Evolutionary conservation across 257 asterid species (phyloP).

Genomic region (Solanum medicagineum): DNA sequence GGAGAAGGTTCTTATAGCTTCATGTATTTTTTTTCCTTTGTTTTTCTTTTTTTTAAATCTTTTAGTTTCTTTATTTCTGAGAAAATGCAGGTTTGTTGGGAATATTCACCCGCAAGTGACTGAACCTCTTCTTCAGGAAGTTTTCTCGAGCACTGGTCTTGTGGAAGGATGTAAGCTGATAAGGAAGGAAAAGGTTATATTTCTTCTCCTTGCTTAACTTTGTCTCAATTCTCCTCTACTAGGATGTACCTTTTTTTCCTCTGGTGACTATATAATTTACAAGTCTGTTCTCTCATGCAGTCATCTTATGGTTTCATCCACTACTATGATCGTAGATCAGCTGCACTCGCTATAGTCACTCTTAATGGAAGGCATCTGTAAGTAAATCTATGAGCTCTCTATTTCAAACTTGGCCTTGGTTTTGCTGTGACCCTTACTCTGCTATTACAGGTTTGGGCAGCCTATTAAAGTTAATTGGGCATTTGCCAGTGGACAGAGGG

Average conservation of each 20-base stretch:
- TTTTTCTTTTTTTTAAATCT: slow-evolving; percentile 10
- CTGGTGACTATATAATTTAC: not conserved
- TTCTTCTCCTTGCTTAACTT: not conserved
- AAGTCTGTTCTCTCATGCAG: slow-evolving; percentile 13
- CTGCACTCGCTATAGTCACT: slow-evolving; percentile 34
- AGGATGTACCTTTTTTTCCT: not conserved
- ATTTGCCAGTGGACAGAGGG: slow-evolving; percentile 85
- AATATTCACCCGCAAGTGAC: slow-evolving; percentile 77
- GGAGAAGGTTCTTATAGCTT: not conserved
- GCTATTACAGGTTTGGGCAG: slow-evolving; percentile 76
- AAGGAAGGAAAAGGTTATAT: slow-evolving; percentile 70
- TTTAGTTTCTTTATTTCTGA: slow-evolving; percentile 16
- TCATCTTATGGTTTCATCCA: slow-evolving; percentile 42
- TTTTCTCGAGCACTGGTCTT: slow-evolving; percentile 76
- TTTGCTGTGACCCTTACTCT: slow-evolving; percentile 1
- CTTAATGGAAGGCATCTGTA: slow-evolving; percentile 51
- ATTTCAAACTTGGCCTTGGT: not conserved
- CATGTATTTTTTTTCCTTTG: not conserved
- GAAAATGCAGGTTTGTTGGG: slow-evolving; percentile 88
- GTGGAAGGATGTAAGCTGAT: slow-evolving; percentile 84
- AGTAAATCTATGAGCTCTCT: slow-evolving; percentile 12
- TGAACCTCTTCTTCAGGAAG: slow-evolving; percentile 87
- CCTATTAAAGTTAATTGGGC: slow-evolving; percentile 98
- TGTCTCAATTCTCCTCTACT: not conserved
- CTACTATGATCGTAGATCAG: slow-evolving; percentile 39